Evolutionary conservation across 1,284 basidiomycete genomes (phyloP).

Genomic region (Ceratobasidium sp.): DNA sequence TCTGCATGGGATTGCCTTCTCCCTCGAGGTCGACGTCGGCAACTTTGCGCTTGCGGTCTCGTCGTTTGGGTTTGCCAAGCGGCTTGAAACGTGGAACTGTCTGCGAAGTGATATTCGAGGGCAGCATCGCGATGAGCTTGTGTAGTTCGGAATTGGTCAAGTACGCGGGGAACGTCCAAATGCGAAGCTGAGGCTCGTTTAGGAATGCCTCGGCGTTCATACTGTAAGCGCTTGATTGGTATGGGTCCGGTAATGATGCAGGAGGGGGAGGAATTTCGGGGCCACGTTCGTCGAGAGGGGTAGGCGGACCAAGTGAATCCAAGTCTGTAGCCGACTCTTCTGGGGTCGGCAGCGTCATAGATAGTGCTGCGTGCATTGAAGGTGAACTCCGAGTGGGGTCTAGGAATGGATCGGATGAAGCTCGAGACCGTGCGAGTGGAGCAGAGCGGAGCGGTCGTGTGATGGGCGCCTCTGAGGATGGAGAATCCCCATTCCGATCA

Average conservation of each 20-base stretch:
- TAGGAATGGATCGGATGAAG: slow-evolving; percentile 36
- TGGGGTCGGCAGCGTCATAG: slow-evolving; percentile 33
- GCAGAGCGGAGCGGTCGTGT: slow-evolving; percentile 11
- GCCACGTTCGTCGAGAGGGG: slow-evolving; percentile 36
- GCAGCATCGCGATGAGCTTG: slow-evolving; percentile 43
- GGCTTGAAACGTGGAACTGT: slow-evolving; percentile 45
- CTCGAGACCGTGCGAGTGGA: slow-evolving; percentile 33
- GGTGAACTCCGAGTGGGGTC: slow-evolving; percentile 42
- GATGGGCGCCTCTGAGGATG: slow-evolving; percentile 4
- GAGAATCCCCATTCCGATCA: slow-evolving; percentile 23
- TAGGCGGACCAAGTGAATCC: slow-evolving; percentile 35
- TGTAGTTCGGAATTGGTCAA: slow-evolving; percentile 47
- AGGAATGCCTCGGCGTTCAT: slow-evolving; percentile 40
- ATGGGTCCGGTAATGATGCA: slow-evolving; percentile 23
- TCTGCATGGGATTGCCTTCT: slow-evolving; percentile 36
- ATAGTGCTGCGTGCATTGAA: slow-evolving; percentile 38
- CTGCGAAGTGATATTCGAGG: slow-evolving; percentile 45
- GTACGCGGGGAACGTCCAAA: slow-evolving; percentile 47
- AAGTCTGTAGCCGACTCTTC: slow-evolving; percentile 40
- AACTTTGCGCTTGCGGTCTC: slow-evolving; percentile 21
- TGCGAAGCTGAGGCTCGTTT: slow-evolving; percentile 47
- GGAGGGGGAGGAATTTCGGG: slow-evolving; percentile 40
- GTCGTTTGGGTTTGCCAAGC: slow-evolving; percentile 36
- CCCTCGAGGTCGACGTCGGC: slow-evolving; percentile 36
- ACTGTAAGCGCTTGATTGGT: slow-evolving; percentile 30